A percentile compares a stretch with the other conserved stretches of the same genome.
phyloP scores from a whole-genome alignment of 306 rosid genomes.

The Casuarina glauca region DNA sequence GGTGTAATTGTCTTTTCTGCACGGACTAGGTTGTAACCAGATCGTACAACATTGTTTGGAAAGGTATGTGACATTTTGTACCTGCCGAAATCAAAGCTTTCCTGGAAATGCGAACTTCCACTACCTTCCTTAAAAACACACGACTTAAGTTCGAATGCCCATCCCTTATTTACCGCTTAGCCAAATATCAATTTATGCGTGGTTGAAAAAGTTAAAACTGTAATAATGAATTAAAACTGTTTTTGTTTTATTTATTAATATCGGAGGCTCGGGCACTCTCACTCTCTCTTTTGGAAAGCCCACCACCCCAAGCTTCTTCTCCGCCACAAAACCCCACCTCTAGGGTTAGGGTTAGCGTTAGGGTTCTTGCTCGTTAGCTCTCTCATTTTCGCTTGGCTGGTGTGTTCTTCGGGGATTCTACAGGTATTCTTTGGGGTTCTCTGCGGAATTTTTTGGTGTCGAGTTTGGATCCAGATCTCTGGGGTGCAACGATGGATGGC shows the following conservation, averaged over 20 bases:
- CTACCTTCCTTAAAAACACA: not conserved
- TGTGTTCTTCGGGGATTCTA: not conserved
- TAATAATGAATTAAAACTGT: not conserved
- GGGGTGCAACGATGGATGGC: constrained; percentile 39
- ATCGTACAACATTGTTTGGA: too few species aligned
- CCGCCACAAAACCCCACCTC: constrained; percentile 40
- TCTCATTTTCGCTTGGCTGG: not conserved
- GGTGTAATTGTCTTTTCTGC: too few species aligned
- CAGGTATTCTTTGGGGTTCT: not conserved
- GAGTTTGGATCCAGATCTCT: constrained; percentile 51
- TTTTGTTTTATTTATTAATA: not conserved
- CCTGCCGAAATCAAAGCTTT: too few species aligned
- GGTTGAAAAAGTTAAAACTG: not conserved
- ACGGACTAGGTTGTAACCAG: too few species aligned
- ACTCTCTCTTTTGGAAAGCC: constrained; percentile 6
- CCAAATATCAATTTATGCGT: too few species aligned
- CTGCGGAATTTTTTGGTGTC: not conserved
- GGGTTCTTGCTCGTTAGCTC: constrained; percentile 7
- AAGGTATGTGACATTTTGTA: too few species aligned
- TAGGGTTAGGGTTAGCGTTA: constrained; percentile 35
- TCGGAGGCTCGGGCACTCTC: constrained; percentile 7
- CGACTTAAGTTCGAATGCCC: not conserved
- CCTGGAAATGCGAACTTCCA: too few species aligned
- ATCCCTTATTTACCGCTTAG: too few species aligned
- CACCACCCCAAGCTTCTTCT: constrained; percentile 8